Evolutionary conservation across 2,329 filamentous ascomycete genomes (phyloP), one percentile per base, ranked within the genome.

Genomic region (Aureobasidium uvarum): DNA sequence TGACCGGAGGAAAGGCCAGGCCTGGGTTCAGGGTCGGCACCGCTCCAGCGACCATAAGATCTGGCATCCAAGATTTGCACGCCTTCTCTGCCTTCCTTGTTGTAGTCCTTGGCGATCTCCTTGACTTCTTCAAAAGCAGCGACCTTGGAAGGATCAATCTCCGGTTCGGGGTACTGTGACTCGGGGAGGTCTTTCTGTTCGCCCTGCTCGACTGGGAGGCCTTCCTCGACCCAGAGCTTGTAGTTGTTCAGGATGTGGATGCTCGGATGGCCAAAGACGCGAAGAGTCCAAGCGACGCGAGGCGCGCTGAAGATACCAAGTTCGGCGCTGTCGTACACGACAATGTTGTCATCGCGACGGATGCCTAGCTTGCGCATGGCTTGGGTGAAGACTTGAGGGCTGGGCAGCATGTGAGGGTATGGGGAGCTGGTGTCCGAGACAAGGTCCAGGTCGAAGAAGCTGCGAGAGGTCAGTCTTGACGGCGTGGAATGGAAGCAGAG

Each of bases 201-300:
- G 3, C 94, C 93, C n/a, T 86, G 87, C 79, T 96, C 92, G 0
- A 88, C 89, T 0, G 92, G 90, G 69, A 88, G 85, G 1, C 90
- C 92, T 73, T 96, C 83, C 39, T 94, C 89, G 1, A 94, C 88
- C 92, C 93, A 99, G n/a, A 90, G 79, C 76, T 89, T 90, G 80
- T 97, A 99, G 80, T 99, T 99, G 80, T 99, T 96, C 64, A 99
- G 80, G 20, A 99, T 79, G 76, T 97, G 92, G 16, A 99, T 94
- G 69, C 86, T 89, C 51, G 86, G 81, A 76, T 99, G 95, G 1
- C 95, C 95, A 76, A 98, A 98, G 39, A 92, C 86, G 72, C 86
- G 87, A 69, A 99, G 81, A 1, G 94, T 99, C 95, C 95, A 99
- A 66, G 88, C 94, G 0, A 96, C 94, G 48, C 95, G 85, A 4